These are phyloP conservation scores for Myriosclerotinia scirpicola DNA, from an alignment of 2,329 filamentous ascomycete genomes.

Conservation along the genomic window DNA sequence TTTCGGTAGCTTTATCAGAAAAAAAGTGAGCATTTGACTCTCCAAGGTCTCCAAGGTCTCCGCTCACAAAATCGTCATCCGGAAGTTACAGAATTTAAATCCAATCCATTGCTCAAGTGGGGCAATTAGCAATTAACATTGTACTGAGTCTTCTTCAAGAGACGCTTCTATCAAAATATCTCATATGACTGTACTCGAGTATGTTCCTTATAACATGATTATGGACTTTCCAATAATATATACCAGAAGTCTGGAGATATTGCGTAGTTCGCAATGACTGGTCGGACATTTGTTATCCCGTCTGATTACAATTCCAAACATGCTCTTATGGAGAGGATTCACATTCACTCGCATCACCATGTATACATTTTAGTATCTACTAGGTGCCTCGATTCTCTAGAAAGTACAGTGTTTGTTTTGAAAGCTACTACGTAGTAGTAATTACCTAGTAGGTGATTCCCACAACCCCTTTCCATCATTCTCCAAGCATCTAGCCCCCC, in stretches of 20 bases:
- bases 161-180: neutral
- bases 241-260: neutral
- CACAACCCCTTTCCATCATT: neutral
- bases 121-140: neutral
- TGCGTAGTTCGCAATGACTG: neutral
- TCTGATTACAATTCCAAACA: no score
- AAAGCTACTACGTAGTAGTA: neutral
- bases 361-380: neutral
- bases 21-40: neutral
- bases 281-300: neutral
- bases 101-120: neutral
- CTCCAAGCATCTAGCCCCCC: neutral
- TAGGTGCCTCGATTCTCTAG: neutral
- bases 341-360: neutral
- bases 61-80: neutral
- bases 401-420: neutral
- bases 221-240: neutral
- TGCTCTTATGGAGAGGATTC: neutral
- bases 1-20: neutral
- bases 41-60: neutral
- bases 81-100: neutral
- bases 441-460: no score
- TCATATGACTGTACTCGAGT: neutral
- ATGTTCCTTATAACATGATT: neutral
- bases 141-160: neutral